Percentiles rank a stretch among this genome's conserved stretches.
Conservation (phyloP, 23 red algal genomes). For the Cyanidioschyzon merolae region DNA sequence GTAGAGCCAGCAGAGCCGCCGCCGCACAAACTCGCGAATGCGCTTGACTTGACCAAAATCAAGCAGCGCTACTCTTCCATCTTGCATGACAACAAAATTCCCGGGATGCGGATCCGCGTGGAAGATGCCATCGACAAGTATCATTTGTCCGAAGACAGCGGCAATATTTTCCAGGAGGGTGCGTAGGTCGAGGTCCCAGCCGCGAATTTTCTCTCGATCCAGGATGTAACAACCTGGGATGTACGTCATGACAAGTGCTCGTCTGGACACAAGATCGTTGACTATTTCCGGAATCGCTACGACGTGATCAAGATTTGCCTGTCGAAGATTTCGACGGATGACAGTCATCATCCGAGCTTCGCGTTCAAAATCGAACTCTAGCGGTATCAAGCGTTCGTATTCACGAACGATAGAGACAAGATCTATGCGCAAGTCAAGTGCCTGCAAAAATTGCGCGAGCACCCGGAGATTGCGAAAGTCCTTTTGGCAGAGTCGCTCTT, state of each 20-base stretch:
- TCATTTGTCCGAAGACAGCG: conserved; percentile 72
- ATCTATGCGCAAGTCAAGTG: conserved; percentile 70
- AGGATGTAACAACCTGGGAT: conserved; percentile 46
- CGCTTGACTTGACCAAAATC: conserved; percentile 95
- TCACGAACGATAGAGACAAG: conserved; percentile 67
- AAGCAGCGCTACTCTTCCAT: conserved; percentile 64
- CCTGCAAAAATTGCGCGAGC: conserved; percentile 64
- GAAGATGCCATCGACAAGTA: conserved; percentile 67
- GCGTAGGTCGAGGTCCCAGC: conserved; percentile 40
- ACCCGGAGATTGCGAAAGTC: conserved; percentile 74
- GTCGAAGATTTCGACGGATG: conserved; percentile 45
- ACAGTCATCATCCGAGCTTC: conserved; percentile 79
- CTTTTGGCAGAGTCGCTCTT: conserved; percentile 63
- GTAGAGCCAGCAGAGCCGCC: conserved; percentile 77
- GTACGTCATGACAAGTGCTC: conserved; percentile 72
- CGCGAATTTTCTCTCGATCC: conserved; percentile 26
- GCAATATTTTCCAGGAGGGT: conserved; percentile 50
- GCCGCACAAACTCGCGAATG: conserved; percentile 41
- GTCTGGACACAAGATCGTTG: conserved; percentile 51
- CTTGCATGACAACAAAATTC: conserved; percentile 53
- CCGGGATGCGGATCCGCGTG: conserved; percentile 71
- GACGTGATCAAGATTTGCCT: conserved; percentile 40
- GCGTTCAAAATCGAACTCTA: conserved; percentile 86
- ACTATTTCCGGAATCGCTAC: conserved; percentile 46
- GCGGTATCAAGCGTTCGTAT: conserved; percentile 74